Conservation (phyloP, 495 filamentous ascomycete genomes). For the Lophiotrema nucula region DNA sequence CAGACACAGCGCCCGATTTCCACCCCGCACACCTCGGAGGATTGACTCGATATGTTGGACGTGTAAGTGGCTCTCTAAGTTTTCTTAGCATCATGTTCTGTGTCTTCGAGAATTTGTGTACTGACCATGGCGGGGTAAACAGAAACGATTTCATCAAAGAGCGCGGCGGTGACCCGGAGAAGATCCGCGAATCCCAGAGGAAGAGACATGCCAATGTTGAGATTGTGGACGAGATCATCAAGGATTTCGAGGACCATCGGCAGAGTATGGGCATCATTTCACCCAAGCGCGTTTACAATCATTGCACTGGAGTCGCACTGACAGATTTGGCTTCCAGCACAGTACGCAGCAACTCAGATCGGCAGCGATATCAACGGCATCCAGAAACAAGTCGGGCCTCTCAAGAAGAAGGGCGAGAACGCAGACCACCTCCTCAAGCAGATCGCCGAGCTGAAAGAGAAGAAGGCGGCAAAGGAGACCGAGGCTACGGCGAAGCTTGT, state of each 20-base stretch:
- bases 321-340: no score
- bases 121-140: no score
- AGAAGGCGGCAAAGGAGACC: conserved; percentile 75
- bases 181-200: conserved; percentile 85
- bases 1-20: no score
- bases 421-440: conserved; percentile 69
- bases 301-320: no score
- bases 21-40: no score
- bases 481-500: conserved; percentile 70
- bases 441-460: conserved; percentile 72
- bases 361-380: conserved; percentile 76
- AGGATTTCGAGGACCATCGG: conserved; percentile 81
- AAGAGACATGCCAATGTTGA: conserved; percentile 75
- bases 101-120: no score
- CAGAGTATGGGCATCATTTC: conserved; percentile 57
- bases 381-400: conserved; percentile 84
- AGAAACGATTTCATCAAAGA: conserved; percentile 78
- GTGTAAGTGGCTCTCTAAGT: conserved; percentile 15
- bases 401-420: conserved; percentile 95
- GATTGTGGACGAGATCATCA: conserved; percentile 85
- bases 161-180: conserved; percentile 82
- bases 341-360: conserved; percentile 78
- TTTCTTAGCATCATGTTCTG: no score
- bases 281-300: no score
- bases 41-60: conserved; percentile 18